Conservation (phyloP, 1,284 basidiomycete species). For the Phlebopus sp. region DNA sequence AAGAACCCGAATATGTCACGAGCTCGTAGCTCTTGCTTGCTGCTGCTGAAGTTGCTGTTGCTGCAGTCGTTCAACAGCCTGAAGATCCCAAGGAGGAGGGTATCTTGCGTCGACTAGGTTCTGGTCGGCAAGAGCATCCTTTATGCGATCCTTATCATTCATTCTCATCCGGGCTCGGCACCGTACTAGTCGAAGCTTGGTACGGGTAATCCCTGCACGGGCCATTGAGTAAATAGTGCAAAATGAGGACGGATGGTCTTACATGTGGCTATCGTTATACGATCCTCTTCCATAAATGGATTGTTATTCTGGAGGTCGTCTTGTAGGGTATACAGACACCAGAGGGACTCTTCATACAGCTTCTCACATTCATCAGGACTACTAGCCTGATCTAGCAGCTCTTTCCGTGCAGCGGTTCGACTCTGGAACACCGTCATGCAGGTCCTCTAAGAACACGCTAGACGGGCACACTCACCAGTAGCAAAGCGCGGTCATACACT, state of each 20-base stretch:
- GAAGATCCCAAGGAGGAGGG: slow-evolving; percentile 72
- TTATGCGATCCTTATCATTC: slow-evolving; percentile 63
- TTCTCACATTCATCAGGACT: slow-evolving; percentile 84
- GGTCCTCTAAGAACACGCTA: neutral
- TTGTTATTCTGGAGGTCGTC: slow-evolving; percentile 88
- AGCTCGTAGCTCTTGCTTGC: slow-evolving; percentile 7
- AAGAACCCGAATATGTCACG: too few relatives aligned
- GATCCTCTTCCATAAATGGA: slow-evolving; percentile 82
- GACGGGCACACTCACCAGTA: slow-evolving; percentile 48
- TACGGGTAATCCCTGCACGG: slow-evolving; percentile 70
- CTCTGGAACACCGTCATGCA: slow-evolving; percentile 53
- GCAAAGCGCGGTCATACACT: slow-evolving; percentile 76
- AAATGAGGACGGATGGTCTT: slow-evolving; percentile 29
- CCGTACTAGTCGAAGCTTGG: slow-evolving; percentile 72
- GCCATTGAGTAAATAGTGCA: neutral
- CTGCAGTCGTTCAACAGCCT: slow-evolving; percentile 34
- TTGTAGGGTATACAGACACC: slow-evolving; percentile 88
- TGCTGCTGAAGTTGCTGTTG: slow-evolving; percentile 19
- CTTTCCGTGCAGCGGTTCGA: slow-evolving; percentile 87
- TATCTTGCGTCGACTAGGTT: slow-evolving; percentile 69
- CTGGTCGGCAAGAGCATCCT: slow-evolving; percentile 68
- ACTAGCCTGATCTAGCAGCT: slow-evolving; percentile 79
- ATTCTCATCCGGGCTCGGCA: slow-evolving; percentile 71
- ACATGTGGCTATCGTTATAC: slow-evolving; percentile 80
- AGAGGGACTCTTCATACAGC: slow-evolving; percentile 91